Evolutionary conservation across 1,139 yeast species (phyloP).

Genomic region (Candida freyschussii): DNA sequence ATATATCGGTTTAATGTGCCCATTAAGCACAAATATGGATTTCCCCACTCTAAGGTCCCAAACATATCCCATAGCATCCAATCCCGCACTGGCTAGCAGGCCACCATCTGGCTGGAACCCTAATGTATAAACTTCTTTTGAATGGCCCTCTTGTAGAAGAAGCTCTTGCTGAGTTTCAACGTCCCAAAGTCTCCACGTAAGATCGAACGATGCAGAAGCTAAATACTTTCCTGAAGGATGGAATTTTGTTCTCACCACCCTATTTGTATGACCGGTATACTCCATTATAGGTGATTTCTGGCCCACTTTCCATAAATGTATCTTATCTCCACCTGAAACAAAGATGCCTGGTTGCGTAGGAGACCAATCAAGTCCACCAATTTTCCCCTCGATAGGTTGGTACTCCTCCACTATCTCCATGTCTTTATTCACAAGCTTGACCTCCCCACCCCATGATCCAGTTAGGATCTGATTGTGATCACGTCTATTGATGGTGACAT

Average conservation of each 20-base stretch:
- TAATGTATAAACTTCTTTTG: slow-evolving; percentile 63
- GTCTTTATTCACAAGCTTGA: slow-evolving; percentile 44
- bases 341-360: slow-evolving; percentile 30
- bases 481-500: slow-evolving; percentile 42
- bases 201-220: slow-evolving; percentile 77
- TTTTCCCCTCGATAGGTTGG: slow-evolving; percentile 51
- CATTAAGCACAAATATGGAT: slow-evolving; percentile 51
- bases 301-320: slow-evolving; percentile 14
- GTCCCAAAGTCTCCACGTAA: slow-evolving; percentile 92
- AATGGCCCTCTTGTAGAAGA: slow-evolving; percentile 78
- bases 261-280: slow-evolving; percentile 37
- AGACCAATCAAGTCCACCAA: slow-evolving; percentile 69
- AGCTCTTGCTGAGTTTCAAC: slow-evolving; percentile 41
- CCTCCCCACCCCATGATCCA: slow-evolving; percentile 84
- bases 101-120: slow-evolving; percentile 77
- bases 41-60: slow-evolving; percentile 90
- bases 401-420: slow-evolving; percentile 32
- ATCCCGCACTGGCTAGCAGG: slow-evolving; percentile 69
- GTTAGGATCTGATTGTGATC: slow-evolving; percentile 42
- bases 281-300: slow-evolving; percentile 12
- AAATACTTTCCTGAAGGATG: slow-evolving; percentile 60
- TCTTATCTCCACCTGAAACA: slow-evolving; percentile 59
- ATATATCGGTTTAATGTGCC: slow-evolving; percentile 72
- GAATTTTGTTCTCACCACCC: slow-evolving; percentile 60
- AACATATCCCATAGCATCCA: slow-evolving; percentile 66